Evolutionary conservation across 2,329 filamentous ascomycete genomes (phyloP).

Genomic region (Alternaria brassicicola): DNA sequence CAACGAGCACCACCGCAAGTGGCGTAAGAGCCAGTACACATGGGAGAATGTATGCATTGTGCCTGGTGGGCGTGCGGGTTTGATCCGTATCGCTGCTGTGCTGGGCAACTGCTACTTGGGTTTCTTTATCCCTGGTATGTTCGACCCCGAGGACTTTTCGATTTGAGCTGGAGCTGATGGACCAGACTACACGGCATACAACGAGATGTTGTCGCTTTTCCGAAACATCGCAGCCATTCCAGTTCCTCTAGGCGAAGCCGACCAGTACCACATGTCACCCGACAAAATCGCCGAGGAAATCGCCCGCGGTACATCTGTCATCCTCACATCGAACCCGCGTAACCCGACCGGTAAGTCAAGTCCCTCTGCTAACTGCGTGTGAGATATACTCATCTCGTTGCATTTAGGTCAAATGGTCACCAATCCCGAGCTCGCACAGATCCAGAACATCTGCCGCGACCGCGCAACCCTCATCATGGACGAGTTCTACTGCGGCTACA

Average conservation of each 20-base stretch:
- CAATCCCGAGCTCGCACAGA: constrained; percentile 84
- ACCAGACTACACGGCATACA: constrained; percentile 88
- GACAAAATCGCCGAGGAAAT: constrained; percentile 94
- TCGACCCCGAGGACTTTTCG: too few relatives aligned
- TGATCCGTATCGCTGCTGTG: constrained; percentile 94
- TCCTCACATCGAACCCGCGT: constrained; percentile 92
- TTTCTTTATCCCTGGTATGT: constrained; percentile 77
- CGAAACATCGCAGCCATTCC: constrained; percentile 67
- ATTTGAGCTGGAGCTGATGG: constrained; percentile 17
- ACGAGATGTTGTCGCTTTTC: constrained; percentile 95
- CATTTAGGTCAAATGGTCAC: constrained; percentile 60
- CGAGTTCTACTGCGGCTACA: constrained; percentile 73
- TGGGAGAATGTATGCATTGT: constrained; percentile 89
- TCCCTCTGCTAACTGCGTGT: neutral
- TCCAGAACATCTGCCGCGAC: constrained; percentile 90
- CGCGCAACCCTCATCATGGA: constrained; percentile 92
- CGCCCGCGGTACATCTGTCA: constrained; percentile 76
- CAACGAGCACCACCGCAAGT: constrained; percentile 88
- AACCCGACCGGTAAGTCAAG: constrained; percentile 81
- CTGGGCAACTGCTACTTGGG: constrained; percentile 89
- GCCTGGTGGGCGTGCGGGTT: constrained; percentile 85
- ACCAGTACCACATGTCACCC: constrained; percentile 91
- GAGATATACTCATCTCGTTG: neutral
- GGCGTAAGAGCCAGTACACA: constrained; percentile 86
- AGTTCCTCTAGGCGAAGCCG: constrained; percentile 75